Evolutionary conservation across 2,329 filamentous ascomycete genomes (phyloP).

Genomic region (Colletotrichum ledebouriae): DNA sequence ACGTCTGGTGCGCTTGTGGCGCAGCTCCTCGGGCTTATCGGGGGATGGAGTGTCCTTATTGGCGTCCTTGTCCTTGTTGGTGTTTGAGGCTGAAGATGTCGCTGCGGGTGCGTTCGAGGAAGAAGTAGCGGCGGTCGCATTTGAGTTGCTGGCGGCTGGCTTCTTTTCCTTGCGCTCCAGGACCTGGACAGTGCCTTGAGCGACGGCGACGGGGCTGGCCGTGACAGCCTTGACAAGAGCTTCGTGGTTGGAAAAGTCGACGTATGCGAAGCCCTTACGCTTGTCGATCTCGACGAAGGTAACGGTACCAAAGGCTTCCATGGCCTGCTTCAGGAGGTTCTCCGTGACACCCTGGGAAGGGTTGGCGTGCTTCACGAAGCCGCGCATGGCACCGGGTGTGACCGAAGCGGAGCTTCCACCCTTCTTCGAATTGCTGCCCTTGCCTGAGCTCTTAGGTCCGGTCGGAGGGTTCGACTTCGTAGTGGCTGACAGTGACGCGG

Average conservation of each 20-base stretch:
- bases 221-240: conserved; percentile 82
- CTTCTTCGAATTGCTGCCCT: conserved; percentile 49
- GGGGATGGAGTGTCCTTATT: conserved; percentile 19
- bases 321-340: conserved; percentile 78
- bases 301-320: conserved; percentile 80
- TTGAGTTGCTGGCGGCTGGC: conserved; percentile 44
- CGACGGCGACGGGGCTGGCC: conserved; percentile 85
- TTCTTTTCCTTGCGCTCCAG: conserved; percentile 81
- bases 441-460: conserved; percentile 46
- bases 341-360: conserved; percentile 94
- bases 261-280: conserved; percentile 93
- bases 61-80: conserved; percentile 29
- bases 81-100: conserved; percentile 1
- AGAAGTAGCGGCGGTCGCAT: conserved; percentile 19
- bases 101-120: conserved; percentile 28
- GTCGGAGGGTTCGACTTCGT: conserved; percentile 39
- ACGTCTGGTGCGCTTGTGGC: conserved; percentile 45
- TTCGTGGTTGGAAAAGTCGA: conserved; percentile 84
- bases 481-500: conserved; percentile 21
- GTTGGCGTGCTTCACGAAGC: conserved; percentile 86
- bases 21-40: conserved; percentile 45
- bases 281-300: conserved; percentile 91
- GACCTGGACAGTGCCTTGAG: conserved; percentile 88
- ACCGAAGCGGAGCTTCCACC: conserved; percentile 46
- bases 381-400: conserved; percentile 69